Conservation (phyloP, 2,329 filamentous ascomycete species). For the Xylariaceae sp. region DNA sequence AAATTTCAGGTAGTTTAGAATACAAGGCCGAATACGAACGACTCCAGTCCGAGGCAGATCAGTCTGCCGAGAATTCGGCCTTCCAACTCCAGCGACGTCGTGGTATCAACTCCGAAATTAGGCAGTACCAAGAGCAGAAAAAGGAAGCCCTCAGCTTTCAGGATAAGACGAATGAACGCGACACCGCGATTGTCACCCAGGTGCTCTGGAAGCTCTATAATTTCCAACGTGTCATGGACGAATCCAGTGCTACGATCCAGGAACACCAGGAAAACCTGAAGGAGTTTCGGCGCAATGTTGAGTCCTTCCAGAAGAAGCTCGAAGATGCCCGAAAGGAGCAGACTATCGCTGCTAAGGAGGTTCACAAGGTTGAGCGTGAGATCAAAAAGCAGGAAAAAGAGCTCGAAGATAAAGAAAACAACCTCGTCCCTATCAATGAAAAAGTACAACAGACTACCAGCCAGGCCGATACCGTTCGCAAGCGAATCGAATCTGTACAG, state of each 20-base stretch:
- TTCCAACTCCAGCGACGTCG: slow-evolving; percentile 84
- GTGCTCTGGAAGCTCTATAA: slow-evolving; percentile 96
- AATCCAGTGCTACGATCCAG: slow-evolving; percentile 83
- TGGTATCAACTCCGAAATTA: slow-evolving; percentile 96
- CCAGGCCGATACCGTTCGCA: slow-evolving; percentile 63
- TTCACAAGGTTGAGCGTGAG: slow-evolving; percentile 73
- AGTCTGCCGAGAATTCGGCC: slow-evolving; percentile 81
- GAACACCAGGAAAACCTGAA: slow-evolving; percentile 93
- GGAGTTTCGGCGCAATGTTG: slow-evolving; percentile 81
- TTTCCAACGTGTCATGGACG: slow-evolving; percentile 88
- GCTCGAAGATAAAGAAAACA: slow-evolving; percentile 80
- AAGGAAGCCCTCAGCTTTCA: slow-evolving; percentile 91
- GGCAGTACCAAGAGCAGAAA: slow-evolving; percentile 96
- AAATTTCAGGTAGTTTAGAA: slow-evolving; percentile 93
- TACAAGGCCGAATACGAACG: slow-evolving; percentile 91
- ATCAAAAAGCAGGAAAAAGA: slow-evolving; percentile 84
- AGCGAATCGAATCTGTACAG: slow-evolving; percentile 62
- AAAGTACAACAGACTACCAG: slow-evolving; percentile 76
- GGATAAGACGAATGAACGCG: slow-evolving; percentile 81
- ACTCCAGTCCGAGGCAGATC: slow-evolving; percentile 79
- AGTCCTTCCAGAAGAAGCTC: slow-evolving; percentile 73
- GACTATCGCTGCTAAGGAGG: slow-evolving; percentile 66
- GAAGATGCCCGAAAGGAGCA: slow-evolving; percentile 83
- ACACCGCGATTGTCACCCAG: slow-evolving; percentile 86
- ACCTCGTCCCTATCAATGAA: slow-evolving; percentile 82